Evolutionary conservation across 2,329 filamentous ascomycete species (phyloP), one percentile per base, ranked within the genome.

Genomic region (Beauveria sp.): DNA sequence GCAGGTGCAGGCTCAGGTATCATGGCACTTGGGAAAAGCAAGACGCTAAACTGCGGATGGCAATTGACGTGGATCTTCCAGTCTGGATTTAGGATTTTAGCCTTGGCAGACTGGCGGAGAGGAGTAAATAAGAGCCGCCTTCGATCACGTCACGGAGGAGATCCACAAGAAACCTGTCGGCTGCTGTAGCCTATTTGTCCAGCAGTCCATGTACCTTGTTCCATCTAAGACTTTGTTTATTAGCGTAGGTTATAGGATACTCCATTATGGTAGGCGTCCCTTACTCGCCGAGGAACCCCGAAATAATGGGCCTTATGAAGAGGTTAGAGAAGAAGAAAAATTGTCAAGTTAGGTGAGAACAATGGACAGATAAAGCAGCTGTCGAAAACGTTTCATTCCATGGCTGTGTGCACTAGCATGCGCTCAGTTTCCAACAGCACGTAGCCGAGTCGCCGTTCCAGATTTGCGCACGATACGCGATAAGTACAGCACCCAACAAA

Each of bases 111-210:
- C 20, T 43, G 55, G 40, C 46, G 24, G 20, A 57, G 55, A 40
- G 22, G 52, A 40, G 20, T 14, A 38, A 34, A 52, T 24, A 34
- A 24, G n/a, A 53, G 38, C 57, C 49, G 26, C 34, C 49, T 45
- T 53, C 57, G 38, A 60, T 60, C 57, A 60, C 57, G 57, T 53
- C 57, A 60, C 57, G 20, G 57, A 51, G 1, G 34, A 34, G 57
- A 60, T 60, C 57, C 57, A 60, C 57, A 50, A 26, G 34, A 26
- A 20, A 5, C 34, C 34, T 38, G 34, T 38, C 12, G 34, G 34
- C 34, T 38, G 34, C 26, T 40, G 51, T 9, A 40, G 31, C 20
- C 49, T 34, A n/a, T 28, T 31, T 52, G 49, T 7, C 51, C 42
- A 48, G 52, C 22, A 40, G 18, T 28, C 20, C 43, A 53, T 18